phyloP scores from a whole-genome alignment of 140 eudicot genomes.

The Ambrosia hybrid region DNA sequence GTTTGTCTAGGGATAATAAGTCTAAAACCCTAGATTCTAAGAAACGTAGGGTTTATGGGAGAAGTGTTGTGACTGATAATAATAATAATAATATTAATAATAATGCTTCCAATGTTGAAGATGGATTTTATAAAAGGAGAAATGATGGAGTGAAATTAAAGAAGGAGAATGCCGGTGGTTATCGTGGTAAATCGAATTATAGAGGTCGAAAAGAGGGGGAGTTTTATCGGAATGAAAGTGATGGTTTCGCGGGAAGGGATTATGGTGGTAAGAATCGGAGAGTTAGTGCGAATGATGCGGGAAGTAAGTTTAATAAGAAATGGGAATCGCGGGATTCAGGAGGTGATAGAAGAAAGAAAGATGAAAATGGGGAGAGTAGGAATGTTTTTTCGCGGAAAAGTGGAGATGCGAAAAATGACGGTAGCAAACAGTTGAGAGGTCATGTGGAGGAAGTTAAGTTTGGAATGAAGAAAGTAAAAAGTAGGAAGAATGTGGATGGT shows the following conservation, averaged over 20 bases:
- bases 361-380: slow-evolving; percentile 28
- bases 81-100: neutral
- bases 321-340: slow-evolving; percentile 19
- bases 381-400: slow-evolving; percentile 26
- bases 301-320: slow-evolving; percentile 9
- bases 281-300: slow-evolving; percentile 32
- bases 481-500: slow-evolving; percentile 33
- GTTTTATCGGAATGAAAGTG: slow-evolving; percentile 23
- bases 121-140: slow-evolving; percentile 18
- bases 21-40: slow-evolving; percentile 34
- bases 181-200: slow-evolving; percentile 10
- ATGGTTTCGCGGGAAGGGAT: neutral
- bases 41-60: slow-evolving; percentile 30
- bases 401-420: slow-evolving; percentile 24
- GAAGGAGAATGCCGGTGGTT: slow-evolving; percentile 20
- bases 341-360: slow-evolving; percentile 23
- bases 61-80: slow-evolving; percentile 5
- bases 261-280: slow-evolving; percentile 41
- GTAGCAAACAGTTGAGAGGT: slow-evolving; percentile 4
- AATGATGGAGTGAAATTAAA: slow-evolving; percentile 18
- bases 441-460: slow-evolving; percentile 28
- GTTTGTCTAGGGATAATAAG: slow-evolving; percentile 17
- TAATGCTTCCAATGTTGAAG: slow-evolving; percentile 17
- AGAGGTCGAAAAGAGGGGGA: slow-evolving; percentile 21
- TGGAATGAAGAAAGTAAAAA: slow-evolving; percentile 35